phyloP scores from a whole-genome alignment of 2,329 filamentous ascomycete genomes.

The Xylaria sp. region DNA sequence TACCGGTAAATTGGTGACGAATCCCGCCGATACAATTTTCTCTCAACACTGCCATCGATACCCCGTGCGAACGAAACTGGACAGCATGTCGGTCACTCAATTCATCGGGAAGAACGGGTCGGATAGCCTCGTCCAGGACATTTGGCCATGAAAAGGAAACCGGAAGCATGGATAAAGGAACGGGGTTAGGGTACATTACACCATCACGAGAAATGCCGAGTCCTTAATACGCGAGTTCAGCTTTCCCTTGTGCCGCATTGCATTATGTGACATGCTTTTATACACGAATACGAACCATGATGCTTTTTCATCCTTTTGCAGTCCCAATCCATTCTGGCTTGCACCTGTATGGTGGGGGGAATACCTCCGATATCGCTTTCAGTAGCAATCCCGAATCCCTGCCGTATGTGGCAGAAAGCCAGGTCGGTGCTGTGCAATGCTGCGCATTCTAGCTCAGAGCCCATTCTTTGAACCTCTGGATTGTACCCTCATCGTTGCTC shows the following conservation, averaged over 20 bases:
- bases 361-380: neutral
- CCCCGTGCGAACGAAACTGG: constrained; percentile 29
- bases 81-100: constrained; percentile 29
- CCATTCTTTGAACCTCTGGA: neutral
- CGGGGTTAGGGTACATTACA: constrained; percentile 34
- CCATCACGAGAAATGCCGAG: constrained; percentile 35
- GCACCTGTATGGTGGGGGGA: neutral
- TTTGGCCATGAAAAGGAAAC: constrained; percentile 25
- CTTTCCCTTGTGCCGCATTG: neutral
- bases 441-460: neutral
- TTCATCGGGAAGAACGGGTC: constrained; percentile 13
- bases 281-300: neutral
- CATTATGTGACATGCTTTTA: constrained; percentile 22
- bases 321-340: neutral
- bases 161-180: constrained; percentile 28
- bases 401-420: too few relatives aligned
- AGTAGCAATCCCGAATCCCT: too few relatives aligned
- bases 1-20: constrained; percentile 33
- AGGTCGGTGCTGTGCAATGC: neutral
- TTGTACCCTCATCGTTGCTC: neutral
- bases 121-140: constrained; percentile 22
- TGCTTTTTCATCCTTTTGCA: neutral
- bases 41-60: constrained; percentile 33
- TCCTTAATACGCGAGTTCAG: constrained; percentile 25
- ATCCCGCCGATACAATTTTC: constrained; percentile 25